Base-by-base conservation (phyloP, 2,329 filamentous ascomycete genomes). In the Salinomyces thailandicus region DNA sequence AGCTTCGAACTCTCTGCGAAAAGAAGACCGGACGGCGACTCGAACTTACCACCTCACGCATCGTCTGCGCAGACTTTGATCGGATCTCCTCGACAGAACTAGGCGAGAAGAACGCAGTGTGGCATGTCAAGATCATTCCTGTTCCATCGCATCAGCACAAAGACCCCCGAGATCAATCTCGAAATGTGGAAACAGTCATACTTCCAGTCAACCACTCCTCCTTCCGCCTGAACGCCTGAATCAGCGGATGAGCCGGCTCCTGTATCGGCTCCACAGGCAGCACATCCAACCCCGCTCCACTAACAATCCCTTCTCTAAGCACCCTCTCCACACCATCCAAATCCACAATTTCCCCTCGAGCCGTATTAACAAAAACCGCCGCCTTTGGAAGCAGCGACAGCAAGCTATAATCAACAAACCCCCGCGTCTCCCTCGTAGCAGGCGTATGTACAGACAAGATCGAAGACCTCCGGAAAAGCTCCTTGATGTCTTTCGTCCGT, bases 371-470 rank as follows among this genome's bases (percentile, higher is more conserved):
- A 4, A 57, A 37, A 5, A 57, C 46, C 3, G 52, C 47, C 8
- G 49, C 51, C 12, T 39, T 38, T 6, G 52, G 54, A 7, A 57
- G 31, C 3, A 57, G 39, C 1, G 50, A 52, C 1, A 57, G 49
- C 12, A 56, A 35, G 1, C 51, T 46, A 35, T 54, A 55, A 8
- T 37, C 46, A n/a, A 57, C 48, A 33, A 48, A 34, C 8, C 43
- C 38, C 18, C 50, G 37, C 2, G 53, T 56, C 76, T 91, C 62
- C 73, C 83, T 11, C 83, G 83, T 60, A 81, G 85, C 15, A 71
- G 84, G 49, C 72, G 79, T 58, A 77, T 84, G 33, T 62, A 94
- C 37, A 71, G 81, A 48, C 76, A 80, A 49, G 72, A 83, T 58
- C 67, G 79, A 39, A 58, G 71, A 45, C 47, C 60, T 36, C 52